These are phyloP conservation scores for Phytophthora macrochlamydospora DNA, from an alignment of 352 stramenopile genomes.

Conservation along the genomic window DNA sequence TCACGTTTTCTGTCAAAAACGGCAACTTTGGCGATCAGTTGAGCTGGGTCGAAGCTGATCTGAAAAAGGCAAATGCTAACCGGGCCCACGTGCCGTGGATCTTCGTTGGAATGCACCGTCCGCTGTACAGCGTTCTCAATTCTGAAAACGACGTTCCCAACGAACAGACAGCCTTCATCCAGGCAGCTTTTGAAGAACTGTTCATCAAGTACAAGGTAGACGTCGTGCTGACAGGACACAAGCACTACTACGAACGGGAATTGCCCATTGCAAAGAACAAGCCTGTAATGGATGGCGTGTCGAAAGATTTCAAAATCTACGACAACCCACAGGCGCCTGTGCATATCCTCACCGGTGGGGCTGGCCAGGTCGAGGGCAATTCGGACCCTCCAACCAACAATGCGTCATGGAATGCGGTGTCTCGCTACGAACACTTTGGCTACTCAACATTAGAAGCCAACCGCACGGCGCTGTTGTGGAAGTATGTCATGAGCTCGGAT, in stretches of 20 bases:
- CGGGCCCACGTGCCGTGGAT: slow-evolving; percentile 67
- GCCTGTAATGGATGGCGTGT: slow-evolving; percentile 54
- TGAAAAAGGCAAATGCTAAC: slow-evolving; percentile 59
- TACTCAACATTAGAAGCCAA: slow-evolving; percentile 48
- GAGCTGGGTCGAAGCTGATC: slow-evolving; percentile 55
- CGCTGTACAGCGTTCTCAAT: slow-evolving; percentile 57
- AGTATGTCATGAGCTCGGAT: slow-evolving; percentile 35
- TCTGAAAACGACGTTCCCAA: slow-evolving; percentile 21
- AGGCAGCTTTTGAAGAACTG: slow-evolving; percentile 79
- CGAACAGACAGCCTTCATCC: slow-evolving; percentile 33
- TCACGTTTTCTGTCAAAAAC: slow-evolving; percentile 35
- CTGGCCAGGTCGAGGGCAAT: slow-evolving; percentile 65
- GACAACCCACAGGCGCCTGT: slow-evolving; percentile 61
- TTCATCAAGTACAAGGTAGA: slow-evolving; percentile 90
- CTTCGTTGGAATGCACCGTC: slow-evolving; percentile 74
- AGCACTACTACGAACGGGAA: slow-evolving; percentile 87
- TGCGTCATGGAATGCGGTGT: slow-evolving; percentile 48
- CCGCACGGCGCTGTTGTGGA: slow-evolving; percentile 35
- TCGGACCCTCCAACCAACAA: slow-evolving; percentile 14
- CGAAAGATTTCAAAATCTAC: slow-evolving; percentile 57
- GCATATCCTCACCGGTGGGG: slow-evolving; percentile 67
- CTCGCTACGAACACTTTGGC: slow-evolving; percentile 52
- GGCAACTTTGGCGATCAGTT: slow-evolving; percentile 59
- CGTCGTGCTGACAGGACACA: slow-evolving; percentile 82
- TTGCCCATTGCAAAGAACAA: slow-evolving; percentile 55